Evolutionary conservation across 805 yeast genomes (phyloP).

Genomic region (Candida anglica): DNA sequence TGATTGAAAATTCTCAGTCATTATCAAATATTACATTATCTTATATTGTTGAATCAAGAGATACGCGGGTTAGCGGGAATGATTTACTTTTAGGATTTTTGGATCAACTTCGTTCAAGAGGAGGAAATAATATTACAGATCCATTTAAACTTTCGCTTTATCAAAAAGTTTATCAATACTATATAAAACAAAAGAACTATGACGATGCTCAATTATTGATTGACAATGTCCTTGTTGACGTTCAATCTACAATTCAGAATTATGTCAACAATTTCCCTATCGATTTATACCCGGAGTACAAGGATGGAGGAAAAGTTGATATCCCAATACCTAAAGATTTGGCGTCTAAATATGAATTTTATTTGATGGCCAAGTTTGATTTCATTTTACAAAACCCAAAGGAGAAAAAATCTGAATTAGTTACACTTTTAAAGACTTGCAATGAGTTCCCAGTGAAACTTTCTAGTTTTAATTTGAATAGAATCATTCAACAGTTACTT

Average conservation of each 20-base stretch:
- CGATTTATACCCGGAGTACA: too few species aligned
- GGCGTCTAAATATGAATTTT: neutral
- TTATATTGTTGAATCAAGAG: neutral
- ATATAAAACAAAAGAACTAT: slow-evolving; percentile 1
- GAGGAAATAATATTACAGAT: neutral
- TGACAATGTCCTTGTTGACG: slow-evolving; percentile 1
- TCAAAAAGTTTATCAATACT: neutral
- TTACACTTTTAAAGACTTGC: too few species aligned
- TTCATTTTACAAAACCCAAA: too few species aligned
- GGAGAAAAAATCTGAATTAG: too few species aligned
- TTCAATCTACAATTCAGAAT: neutral
- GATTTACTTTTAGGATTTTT: slow-evolving; percentile 1
- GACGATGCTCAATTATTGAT: neutral
- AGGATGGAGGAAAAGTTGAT: too few species aligned
- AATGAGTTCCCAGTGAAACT: too few species aligned
- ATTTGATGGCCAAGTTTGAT: neutral
- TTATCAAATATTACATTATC: slow-evolving; percentile 13
- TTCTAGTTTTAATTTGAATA: too few species aligned
- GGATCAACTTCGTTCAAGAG: slow-evolving; percentile 2
- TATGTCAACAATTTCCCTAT: slow-evolving; percentile 1
- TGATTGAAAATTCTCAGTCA: slow-evolving; percentile 1
- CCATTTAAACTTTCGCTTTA: slow-evolving; percentile 2
- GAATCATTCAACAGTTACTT: too few species aligned
- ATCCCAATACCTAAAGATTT: neutral
- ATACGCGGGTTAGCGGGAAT: slow-evolving; percentile 1